Percentiles rank a stretch among this genome's conserved stretches.
Evolutionary conservation across 345 rosid genomes (phyloP).

Genomic region (Euclidium syriacum): DNA sequence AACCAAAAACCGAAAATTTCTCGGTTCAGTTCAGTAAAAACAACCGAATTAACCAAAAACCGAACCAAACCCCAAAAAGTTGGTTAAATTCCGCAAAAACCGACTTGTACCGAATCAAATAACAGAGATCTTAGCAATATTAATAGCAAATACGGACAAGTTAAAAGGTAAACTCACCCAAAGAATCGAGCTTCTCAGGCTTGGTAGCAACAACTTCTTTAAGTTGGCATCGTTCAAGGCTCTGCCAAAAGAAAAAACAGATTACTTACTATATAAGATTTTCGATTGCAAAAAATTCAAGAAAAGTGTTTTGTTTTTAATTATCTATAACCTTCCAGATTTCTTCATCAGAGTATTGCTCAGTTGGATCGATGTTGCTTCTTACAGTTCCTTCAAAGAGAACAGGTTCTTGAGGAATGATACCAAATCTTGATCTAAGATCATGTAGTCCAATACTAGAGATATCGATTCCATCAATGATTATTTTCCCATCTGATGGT

Average conservation of each 20-base stretch:
- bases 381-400: constrained; percentile 97
- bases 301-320: neutral
- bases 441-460: constrained; percentile 75
- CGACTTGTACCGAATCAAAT: too few species aligned
- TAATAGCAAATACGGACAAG: too few species aligned
- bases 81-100: too few species aligned
- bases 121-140: too few species aligned
- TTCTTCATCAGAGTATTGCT: constrained; percentile 74
- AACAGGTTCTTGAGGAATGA: constrained; percentile 97
- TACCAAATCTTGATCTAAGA: constrained; percentile 88
- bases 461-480: constrained; percentile 78
- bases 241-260: constrained; percentile 30
- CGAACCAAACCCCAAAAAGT: too few species aligned
- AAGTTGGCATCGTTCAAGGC: constrained; percentile 90
- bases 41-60: too few species aligned
- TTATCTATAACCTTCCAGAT: constrained; percentile 76
- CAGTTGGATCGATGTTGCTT: constrained; percentile 86
- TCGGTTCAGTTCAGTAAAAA: too few species aligned
- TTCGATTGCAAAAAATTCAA: too few species aligned
- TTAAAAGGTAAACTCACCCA: too few species aligned
- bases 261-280: too few species aligned
- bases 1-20: too few species aligned
- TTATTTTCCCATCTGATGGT: constrained; percentile 73
- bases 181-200: constrained; percentile 74
- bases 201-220: constrained; percentile 68